Evolutionary conservation across 2,329 filamentous ascomycete species (phyloP).

Genomic region (Proliferodiscus dingleyae): DNA sequence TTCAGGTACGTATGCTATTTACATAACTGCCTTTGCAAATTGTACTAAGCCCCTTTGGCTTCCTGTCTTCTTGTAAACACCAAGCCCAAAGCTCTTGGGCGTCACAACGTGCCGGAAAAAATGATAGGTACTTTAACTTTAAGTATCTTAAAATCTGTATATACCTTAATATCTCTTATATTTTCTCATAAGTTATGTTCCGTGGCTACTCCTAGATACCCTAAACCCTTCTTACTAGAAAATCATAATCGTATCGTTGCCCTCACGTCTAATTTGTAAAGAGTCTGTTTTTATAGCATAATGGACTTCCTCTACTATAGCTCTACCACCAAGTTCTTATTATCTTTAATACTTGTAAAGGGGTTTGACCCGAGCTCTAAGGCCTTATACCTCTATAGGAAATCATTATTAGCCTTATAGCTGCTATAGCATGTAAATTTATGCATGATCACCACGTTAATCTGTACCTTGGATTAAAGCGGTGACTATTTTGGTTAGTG

Average conservation of each 20-base stretch:
- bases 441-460: too few species aligned
- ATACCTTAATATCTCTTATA: conserved; percentile 1
- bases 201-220: not conserved
- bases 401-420: conserved; percentile 4
- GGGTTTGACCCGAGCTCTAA: not conserved
- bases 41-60: too few species aligned
- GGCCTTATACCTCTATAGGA: not conserved
- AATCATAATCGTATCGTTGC: conserved; percentile 1
- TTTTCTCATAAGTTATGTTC: conserved; percentile 3
- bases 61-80: too few species aligned
- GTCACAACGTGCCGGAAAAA: not conserved
- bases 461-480: too few species aligned
- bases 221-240: conserved; percentile 2
- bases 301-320: not conserved
- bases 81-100: too few species aligned
- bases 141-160: conserved; percentile 1
- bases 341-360: not conserved
- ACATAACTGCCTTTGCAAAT: too few species aligned
- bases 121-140: not conserved
- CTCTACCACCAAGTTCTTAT: not conserved
- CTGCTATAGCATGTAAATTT: not conserved
- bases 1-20: too few species aligned
- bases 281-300: not conserved
- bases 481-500: too few species aligned
- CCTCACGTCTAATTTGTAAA: not conserved